These are phyloP conservation scores for Castanopsis chinensis DNA, from an alignment of 306 rosid genomes.

Conservation along the genomic window DNA sequence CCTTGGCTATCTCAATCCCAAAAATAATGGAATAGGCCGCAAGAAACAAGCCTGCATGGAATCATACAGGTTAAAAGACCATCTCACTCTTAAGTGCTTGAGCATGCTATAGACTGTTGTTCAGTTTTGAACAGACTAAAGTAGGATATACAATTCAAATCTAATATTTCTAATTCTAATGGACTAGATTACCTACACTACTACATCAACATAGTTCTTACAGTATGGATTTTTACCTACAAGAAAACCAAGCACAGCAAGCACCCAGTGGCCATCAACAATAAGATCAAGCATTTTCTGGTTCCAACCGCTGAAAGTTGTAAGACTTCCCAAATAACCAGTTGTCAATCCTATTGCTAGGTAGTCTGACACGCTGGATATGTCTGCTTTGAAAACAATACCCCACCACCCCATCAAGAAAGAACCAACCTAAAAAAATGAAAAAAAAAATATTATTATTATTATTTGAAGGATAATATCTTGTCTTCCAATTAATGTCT, in stretches of 20 bases:
- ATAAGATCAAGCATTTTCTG: constrained; percentile 88
- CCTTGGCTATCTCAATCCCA: constrained; percentile 78
- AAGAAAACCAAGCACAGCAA: constrained; percentile 57
- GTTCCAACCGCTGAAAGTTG: constrained; percentile 95
- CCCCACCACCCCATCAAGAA: constrained; percentile 98
- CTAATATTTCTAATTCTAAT: neutral
- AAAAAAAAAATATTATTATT: neutral
- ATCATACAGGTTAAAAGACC: neutral
- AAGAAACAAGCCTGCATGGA: constrained; percentile 67
- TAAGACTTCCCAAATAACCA: constrained; percentile 91
- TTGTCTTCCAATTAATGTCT: neutral
- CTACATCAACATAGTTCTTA: neutral
- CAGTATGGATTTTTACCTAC: constrained; percentile 43
- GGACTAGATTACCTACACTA: neutral
- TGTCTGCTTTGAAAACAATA: constrained; percentile 72
- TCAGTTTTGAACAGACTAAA: constrained; percentile 13
- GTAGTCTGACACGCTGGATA: constrained; percentile 61
- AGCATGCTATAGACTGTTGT: neutral
- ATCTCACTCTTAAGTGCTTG: too few relatives aligned
- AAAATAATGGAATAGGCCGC: constrained; percentile 58
- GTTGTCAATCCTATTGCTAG: constrained; percentile 72
- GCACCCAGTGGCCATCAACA: constrained; percentile 64
- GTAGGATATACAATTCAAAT: neutral
- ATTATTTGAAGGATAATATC: neutral
- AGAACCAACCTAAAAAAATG: constrained; percentile 68